Percentiles rank a stretch among this genome's conserved stretches.
These are phyloP conservation scores for Oxytropis ochrocephala DNA, from an alignment of 306 rosid genomes.

Conservation along the genomic window DNA sequence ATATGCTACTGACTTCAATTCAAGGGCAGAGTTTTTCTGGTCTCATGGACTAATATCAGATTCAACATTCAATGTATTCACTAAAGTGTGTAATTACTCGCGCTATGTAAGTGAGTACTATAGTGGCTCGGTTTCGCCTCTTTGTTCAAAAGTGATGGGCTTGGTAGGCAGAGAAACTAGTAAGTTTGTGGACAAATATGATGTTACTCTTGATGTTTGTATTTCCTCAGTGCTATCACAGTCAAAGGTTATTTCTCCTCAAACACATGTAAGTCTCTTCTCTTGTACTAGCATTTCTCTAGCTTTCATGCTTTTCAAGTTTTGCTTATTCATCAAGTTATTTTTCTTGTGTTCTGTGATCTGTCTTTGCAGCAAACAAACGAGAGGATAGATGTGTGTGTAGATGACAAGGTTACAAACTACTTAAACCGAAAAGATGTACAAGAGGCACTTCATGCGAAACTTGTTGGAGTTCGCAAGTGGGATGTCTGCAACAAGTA, in stretches of 20 bases:
- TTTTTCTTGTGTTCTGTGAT: neutral
- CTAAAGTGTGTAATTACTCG: conserved; percentile 38
- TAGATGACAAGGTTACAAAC: conserved; percentile 82
- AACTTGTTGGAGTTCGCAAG: conserved; percentile 70
- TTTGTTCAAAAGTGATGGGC: conserved; percentile 52
- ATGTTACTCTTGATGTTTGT: conserved; percentile 78
- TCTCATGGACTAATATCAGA: conserved; percentile 54
- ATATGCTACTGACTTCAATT: conserved; percentile 43
- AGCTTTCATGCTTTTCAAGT: neutral
- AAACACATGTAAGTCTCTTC: conserved; percentile 32
- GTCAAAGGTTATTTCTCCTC: conserved; percentile 49
- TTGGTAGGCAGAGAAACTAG: conserved; percentile 70
- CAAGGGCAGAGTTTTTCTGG: conserved; percentile 51
- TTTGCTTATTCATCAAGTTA: neutral
- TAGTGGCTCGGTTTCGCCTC: conserved; percentile 38
- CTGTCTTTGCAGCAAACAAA: conserved; percentile 47
- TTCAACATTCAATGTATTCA: conserved; percentile 42
- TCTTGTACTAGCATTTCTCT: neutral
- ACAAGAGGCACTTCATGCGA: conserved; percentile 74
- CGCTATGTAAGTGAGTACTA: conserved; percentile 40
- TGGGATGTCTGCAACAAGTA: conserved; percentile 97
- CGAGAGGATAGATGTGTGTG: conserved; percentile 82
- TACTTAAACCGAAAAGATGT: conserved; percentile 83
- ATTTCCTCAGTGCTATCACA: conserved; percentile 63
- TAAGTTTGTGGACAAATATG: conserved; percentile 66